These are phyloP conservation scores for Zymoseptoria passerinii DNA, from an alignment of 2,329 filamentous ascomycete species.

Conservation along the genomic window DNA sequence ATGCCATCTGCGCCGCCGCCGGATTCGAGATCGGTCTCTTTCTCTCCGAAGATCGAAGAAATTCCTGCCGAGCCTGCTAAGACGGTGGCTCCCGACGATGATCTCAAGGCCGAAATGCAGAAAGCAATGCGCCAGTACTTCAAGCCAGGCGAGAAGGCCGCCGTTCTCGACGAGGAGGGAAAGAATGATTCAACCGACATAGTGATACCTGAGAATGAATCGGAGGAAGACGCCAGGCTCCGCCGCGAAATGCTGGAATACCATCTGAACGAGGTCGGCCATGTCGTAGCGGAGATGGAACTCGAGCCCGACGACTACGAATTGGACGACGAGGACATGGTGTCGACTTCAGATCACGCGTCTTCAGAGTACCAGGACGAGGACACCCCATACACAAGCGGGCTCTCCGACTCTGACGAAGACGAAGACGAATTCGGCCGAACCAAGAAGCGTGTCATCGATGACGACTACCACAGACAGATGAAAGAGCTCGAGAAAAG, in stretches of 20 bases:
- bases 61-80: slow-evolving; percentile 18
- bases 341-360: slow-evolving; percentile 18
- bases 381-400: slow-evolving; percentile 36
- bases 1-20: slow-evolving; percentile 28
- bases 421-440: slow-evolving; percentile 71
- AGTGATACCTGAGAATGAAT: slow-evolving; percentile 65
- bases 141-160: slow-evolving; percentile 33
- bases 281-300: slow-evolving; percentile 85
- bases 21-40: slow-evolving; percentile 26
- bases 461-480: slow-evolving; percentile 65
- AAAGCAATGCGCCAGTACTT: slow-evolving; percentile 24
- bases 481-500: slow-evolving; percentile 82
- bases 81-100: background rate
- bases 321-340: slow-evolving; percentile 41
- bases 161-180: slow-evolving; percentile 38
- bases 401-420: slow-evolving; percentile 58
- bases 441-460: slow-evolving; percentile 57
- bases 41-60: slow-evolving; percentile 26
- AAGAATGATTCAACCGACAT: slow-evolving; percentile 36
- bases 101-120: slow-evolving; percentile 14
- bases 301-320: slow-evolving; percentile 52
- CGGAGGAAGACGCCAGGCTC: slow-evolving; percentile 68
- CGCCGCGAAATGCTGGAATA: slow-evolving; percentile 88
- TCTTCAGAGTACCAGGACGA: slow-evolving; percentile 31
- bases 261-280: slow-evolving; percentile 75